These are phyloP conservation scores for Xylaria bambusicola DNA, from an alignment of 495 filamentous ascomycete genomes.

Conservation along the genomic window DNA sequence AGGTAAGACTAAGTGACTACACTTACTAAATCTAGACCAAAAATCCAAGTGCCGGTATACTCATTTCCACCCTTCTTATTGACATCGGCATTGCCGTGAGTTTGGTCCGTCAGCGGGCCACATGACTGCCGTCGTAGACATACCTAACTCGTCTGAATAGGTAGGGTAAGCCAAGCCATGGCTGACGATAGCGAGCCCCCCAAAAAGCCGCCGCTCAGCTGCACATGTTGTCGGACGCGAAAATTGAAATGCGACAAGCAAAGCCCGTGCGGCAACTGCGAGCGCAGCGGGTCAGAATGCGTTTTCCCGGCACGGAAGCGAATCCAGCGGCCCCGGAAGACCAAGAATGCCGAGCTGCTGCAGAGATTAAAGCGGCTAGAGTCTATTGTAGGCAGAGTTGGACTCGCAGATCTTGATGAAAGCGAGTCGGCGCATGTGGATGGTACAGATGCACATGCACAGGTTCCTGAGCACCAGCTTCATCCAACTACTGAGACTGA, in stretches of 20 bases:
- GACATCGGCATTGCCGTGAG: slow-evolving; percentile 1
- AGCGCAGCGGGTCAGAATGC: slow-evolving; percentile 67
- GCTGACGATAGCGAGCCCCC: not conserved
- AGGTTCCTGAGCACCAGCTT: slow-evolving; percentile 43
- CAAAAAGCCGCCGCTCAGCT: slow-evolving; percentile 44
- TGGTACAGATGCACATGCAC: not conserved
- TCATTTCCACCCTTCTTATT: not conserved
- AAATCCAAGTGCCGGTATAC: too few relatives aligned
- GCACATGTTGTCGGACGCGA: slow-evolving; percentile 71
- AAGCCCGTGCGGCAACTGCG: slow-evolving; percentile 71
- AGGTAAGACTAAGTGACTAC: too few relatives aligned
- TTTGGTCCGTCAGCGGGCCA: not conserved
- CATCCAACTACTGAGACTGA: slow-evolving; percentile 34
- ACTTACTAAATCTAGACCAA: too few relatives aligned
- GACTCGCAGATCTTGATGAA: slow-evolving; percentile 17
- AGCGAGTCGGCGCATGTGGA: slow-evolving; percentile 12
- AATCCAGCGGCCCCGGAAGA: slow-evolving; percentile 42
- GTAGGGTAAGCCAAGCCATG: slow-evolving; percentile 36
- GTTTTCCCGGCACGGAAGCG: slow-evolving; percentile 65
- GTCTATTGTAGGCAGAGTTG: slow-evolving; percentile 64
- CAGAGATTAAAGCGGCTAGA: slow-evolving; percentile 69
- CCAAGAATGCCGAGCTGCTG: slow-evolving; percentile 58
- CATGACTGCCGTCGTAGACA: not conserved
- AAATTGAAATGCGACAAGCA: slow-evolving; percentile 74
- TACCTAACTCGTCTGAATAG: not conserved